Evolutionary conservation across 2,329 filamentous ascomycete genomes (phyloP), one percentile per base, ranked within the genome.

Genomic region (Colletotrichum magnum): DNA sequence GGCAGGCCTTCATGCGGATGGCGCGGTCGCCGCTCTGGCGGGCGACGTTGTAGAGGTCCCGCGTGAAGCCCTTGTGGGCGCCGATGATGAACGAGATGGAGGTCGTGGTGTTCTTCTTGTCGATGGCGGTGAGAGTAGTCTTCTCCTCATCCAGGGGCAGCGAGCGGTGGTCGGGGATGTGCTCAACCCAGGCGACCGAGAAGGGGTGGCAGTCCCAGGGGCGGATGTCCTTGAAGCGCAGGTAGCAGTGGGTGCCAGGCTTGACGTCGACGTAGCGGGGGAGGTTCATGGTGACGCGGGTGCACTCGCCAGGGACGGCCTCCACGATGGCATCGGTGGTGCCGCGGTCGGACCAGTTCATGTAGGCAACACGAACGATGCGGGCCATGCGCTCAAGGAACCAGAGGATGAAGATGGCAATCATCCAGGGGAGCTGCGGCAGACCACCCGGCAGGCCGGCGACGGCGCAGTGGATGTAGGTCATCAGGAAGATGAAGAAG

Each of bases 1-100:
- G 89, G 67, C 93, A 90, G 41, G 94, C 94, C 67, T 86, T 87
- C 64, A 95, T 84, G 12, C 86, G 85, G 69, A 95, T 83, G 15
- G 85, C 85, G 39, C 83, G 84, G 26, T 81, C 79, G n/a, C 85
- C 83, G 21, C 85, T 80, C 36, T 82, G 80, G 66, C 86, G 83
- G 6, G 93, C 94, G 68, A 86, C 89, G 74, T 93, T 85, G 84
- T 90, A 97, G 3, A 98, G 89, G 74, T 90, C 90, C 75, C 94
- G 90, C 7, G 96, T 98, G 82, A 97, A 92, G 36, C 95, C 95
- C 0, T 92, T 95, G 69, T 96, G 93, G 32, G 94, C 93, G 71
- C 94, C 93, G 73, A 98, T 92, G 74, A 98, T 86, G 75, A 98
- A 93, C 0, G 93, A 94, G 69, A 97, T 89, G 21, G 84, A 82